Conservation (phyloP, 768 basidiomycete species). For the Xerocomellus dryophilus region DNA sequence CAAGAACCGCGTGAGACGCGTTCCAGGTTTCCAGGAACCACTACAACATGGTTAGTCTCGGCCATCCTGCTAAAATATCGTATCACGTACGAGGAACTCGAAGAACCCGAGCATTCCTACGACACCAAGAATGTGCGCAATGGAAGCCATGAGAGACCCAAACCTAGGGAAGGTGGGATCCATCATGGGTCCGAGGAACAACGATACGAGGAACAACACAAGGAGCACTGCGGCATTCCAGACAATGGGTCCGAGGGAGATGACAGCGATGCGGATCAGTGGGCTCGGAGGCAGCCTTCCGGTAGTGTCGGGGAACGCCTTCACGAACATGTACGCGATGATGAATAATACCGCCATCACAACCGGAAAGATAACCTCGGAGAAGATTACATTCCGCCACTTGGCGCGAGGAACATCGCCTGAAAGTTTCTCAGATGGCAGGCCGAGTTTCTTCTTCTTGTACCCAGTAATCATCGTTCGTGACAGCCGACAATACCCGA, state of each 20-base stretch:
- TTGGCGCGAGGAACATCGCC: slow-evolving; percentile 91
- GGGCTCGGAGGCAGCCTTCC: slow-evolving; percentile 74
- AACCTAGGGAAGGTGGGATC: slow-evolving; percentile 83
- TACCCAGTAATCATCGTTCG: slow-evolving; percentile 99
- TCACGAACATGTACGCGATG: slow-evolving; percentile 90
- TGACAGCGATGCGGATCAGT: slow-evolving; percentile 88
- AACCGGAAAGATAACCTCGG: slow-evolving; percentile 83
- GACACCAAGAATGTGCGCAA: slow-evolving; percentile 79
- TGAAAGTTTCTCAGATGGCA: slow-evolving; percentile 95
- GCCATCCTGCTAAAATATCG: not conserved
- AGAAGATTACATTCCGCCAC: slow-evolving; percentile 86
- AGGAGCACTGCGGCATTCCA: slow-evolving; percentile 90
- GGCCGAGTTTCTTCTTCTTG: slow-evolving; percentile 96
- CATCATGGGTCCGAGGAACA: slow-evolving; percentile 91
- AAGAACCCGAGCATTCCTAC: slow-evolving; percentile 92
- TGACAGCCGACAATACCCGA: slow-evolving; percentile 97
- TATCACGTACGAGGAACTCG: slow-evolving; percentile 79
- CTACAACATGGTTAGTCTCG: slow-evolving; percentile 38
- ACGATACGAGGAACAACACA: slow-evolving; percentile 82
- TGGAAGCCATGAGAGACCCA: slow-evolving; percentile 87
- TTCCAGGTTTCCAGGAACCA: slow-evolving; percentile 97
- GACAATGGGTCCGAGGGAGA: slow-evolving; percentile 91
- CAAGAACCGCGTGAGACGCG: slow-evolving; percentile 87
- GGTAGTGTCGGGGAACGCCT: slow-evolving; percentile 68
- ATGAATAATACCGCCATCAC: slow-evolving; percentile 83